These are phyloP conservation scores for Trametes elegans DNA, from an alignment of 768 basidiomycete genomes.

Conservation along the genomic window DNA sequence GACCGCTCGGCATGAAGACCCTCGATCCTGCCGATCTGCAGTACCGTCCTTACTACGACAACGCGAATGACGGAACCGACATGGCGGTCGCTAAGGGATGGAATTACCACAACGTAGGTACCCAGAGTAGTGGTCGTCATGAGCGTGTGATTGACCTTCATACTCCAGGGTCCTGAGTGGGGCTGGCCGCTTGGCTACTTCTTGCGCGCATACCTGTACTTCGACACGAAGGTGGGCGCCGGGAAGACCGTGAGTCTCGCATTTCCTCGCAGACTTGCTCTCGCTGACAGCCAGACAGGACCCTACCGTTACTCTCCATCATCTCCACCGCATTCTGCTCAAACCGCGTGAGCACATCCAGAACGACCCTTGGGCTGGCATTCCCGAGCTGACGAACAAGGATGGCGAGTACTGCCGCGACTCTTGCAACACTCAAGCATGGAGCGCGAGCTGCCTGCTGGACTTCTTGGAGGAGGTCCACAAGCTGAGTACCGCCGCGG, in stretches of 20 bases:
- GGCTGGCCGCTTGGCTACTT: constrained; percentile 96
- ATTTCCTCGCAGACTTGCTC: background rate
- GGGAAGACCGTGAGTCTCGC: constrained; percentile 68
- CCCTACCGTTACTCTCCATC: constrained; percentile 67
- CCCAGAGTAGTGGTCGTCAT: too few relatives aligned
- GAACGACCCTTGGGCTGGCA: constrained; percentile 85
- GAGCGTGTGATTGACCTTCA: too few relatives aligned
- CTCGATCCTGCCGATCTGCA: constrained; percentile 85
- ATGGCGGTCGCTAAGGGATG: constrained; percentile 83
- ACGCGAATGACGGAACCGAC: constrained; percentile 89
- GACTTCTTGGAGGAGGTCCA: constrained; percentile 85
- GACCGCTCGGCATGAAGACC: constrained; percentile 95
- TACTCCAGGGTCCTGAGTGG: constrained; percentile 82
- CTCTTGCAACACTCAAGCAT: constrained; percentile 93
- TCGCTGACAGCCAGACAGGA: constrained; percentile 44
- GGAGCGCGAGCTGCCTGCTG: constrained; percentile 90
- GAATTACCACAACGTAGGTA: constrained; percentile 88
- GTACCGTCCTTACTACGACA: constrained; percentile 91
- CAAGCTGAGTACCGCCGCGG: constrained; percentile 26
- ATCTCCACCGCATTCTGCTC: constrained; percentile 73
- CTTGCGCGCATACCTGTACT: constrained; percentile 87
- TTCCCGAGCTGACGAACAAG: constrained; percentile 90
- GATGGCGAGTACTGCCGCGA: constrained; percentile 82
- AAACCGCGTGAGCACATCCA: constrained; percentile 70
- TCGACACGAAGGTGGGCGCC: constrained; percentile 67